These are phyloP conservation scores for Ephemerocybe angulata DNA, from an alignment of 768 basidiomycete genomes.

Conservation along the genomic window DNA sequence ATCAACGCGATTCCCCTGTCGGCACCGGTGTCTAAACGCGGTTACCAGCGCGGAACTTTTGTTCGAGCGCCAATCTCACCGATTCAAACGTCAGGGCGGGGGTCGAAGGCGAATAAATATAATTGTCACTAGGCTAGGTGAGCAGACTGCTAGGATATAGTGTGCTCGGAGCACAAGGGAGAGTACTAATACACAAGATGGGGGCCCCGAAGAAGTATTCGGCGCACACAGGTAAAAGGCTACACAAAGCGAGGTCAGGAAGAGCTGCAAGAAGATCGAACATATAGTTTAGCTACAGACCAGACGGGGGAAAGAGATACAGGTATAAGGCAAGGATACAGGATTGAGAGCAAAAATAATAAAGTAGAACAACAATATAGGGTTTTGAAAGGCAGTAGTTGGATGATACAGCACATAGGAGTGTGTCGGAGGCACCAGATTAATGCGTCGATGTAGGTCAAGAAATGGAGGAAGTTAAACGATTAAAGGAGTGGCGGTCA, in stretches of 20 bases:
- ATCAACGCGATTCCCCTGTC: background rate
- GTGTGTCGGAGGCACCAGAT: slow-evolving; percentile 10
- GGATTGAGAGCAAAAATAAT: slow-evolving; percentile 10
- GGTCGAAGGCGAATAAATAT: background rate
- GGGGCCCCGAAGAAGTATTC: background rate
- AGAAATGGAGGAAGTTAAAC: slow-evolving; percentile 4
- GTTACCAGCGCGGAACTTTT: background rate
- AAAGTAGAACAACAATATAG: too few species aligned
- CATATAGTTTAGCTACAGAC: background rate
- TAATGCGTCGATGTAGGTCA: slow-evolving; percentile 5
- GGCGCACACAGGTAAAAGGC: background rate
- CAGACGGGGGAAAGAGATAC: background rate
- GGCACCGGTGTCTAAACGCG: too few species aligned
- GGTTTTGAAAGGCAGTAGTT: background rate
- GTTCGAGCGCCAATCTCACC: too few species aligned
- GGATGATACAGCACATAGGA: slow-evolving; percentile 7
- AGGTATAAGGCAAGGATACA: slow-evolving; percentile 4
- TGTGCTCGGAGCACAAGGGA: background rate
- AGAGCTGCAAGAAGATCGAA: slow-evolving; percentile 5
- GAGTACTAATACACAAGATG: too few species aligned
- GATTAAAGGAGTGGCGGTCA: background rate
- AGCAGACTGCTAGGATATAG: background rate
- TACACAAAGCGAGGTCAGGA: slow-evolving; percentile 9
- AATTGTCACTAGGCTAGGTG: background rate
- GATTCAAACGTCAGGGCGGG: too few species aligned